Conservation (phyloP, 2,329 filamentous ascomycete species). For the Xylariaceae sp. region DNA sequence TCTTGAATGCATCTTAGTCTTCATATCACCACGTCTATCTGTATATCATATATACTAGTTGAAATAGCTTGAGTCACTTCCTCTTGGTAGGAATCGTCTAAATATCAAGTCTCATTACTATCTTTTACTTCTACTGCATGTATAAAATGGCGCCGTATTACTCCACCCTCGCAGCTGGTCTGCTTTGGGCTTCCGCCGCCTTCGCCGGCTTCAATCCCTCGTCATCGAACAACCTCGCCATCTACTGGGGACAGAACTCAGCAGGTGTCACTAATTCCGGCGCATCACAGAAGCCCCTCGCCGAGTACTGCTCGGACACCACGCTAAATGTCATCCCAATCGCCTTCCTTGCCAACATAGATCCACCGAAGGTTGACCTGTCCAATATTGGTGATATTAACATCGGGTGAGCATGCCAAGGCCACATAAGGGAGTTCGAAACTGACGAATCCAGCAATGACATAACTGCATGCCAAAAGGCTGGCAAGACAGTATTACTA, state of each 20-base stretch:
- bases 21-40: background rate
- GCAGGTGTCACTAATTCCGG: conserved; percentile 42
- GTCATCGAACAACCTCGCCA: conserved; percentile 50
- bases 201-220: conserved; percentile 46
- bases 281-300: conserved; percentile 54
- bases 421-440: background rate
- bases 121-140: background rate
- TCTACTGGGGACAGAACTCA: conserved; percentile 58
- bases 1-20: background rate
- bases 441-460: conserved; percentile 34
- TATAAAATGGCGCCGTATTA: conserved; percentile 5
- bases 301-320: conserved; percentile 59
- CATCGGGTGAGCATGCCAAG: conserved; percentile 10
- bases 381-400: conserved; percentile 62
- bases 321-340: conserved; percentile 59
- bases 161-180: background rate
- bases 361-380: conserved; percentile 59
- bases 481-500: conserved; percentile 69
- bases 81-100: background rate
- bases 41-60: background rate
- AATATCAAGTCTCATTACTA: background rate
- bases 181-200: conserved; percentile 18
- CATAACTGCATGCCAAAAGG: conserved; percentile 59
- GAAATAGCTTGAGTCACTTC: background rate
- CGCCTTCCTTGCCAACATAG: conserved; percentile 62